Conservation (phyloP, 2,329 filamentous ascomycete genomes). For the Colletotrichum godetiae region DNA sequence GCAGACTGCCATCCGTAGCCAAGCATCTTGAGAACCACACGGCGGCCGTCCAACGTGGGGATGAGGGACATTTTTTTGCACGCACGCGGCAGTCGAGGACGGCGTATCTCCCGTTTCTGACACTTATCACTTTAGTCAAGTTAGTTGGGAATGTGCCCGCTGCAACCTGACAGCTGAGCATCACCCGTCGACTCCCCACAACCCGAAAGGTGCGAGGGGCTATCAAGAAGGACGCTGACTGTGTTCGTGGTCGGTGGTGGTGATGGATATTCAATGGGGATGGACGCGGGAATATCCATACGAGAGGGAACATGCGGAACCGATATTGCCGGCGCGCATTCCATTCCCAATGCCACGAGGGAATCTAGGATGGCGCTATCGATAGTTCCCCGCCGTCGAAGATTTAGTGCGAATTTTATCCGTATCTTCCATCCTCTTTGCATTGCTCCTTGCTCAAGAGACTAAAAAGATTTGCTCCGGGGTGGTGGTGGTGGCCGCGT, state of each 20-base stretch:
- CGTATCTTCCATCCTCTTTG: neutral
- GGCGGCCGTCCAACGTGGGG: neutral
- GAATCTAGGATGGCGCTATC: conserved; percentile 32
- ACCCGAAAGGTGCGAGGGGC: conserved; percentile 2
- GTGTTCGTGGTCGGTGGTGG: neutral
- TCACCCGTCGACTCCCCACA: conserved; percentile 20
- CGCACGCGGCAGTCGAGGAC: conserved; percentile 17
- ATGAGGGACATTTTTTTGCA: neutral
- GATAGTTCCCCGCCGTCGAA: conserved; percentile 19
- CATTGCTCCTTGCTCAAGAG: conserved; percentile 6
- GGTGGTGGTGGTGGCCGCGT: conserved; percentile 22
- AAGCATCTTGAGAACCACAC: neutral
- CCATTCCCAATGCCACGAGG: conserved; percentile 29
- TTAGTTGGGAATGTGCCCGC: neutral
- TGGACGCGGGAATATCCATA: neutral
- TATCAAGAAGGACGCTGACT: neutral
- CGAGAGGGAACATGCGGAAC: neutral
- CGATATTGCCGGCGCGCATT: conserved; percentile 28
- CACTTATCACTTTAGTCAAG: neutral
- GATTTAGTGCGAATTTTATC: conserved; percentile 13
- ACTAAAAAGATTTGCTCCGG: neutral
- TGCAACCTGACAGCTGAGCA: neutral
- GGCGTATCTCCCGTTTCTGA: neutral
- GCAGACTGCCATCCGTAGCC: neutral
- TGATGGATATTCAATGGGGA: neutral